These are phyloP conservation scores for Fusarium succisae DNA, from an alignment of 2,329 filamentous ascomycete genomes.

Conservation along the genomic window DNA sequence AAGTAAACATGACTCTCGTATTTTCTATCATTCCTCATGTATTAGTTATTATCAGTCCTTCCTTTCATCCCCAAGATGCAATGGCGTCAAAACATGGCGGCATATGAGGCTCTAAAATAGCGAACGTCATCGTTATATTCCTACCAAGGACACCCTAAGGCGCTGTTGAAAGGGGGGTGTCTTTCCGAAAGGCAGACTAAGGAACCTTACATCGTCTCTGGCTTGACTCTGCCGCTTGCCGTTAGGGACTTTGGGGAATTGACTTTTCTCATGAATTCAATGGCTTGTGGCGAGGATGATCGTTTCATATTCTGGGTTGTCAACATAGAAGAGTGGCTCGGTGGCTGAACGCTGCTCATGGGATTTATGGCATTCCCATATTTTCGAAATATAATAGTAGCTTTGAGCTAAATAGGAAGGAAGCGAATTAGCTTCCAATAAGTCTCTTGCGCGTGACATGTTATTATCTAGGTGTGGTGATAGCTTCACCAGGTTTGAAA, in stretches of 20 bases:
- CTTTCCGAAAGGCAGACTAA: background rate
- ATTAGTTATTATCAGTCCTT: background rate
- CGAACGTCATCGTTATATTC: conserved; percentile 16
- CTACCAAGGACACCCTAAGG: background rate
- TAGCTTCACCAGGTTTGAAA: background rate
- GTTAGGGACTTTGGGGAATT: conserved; percentile 1
- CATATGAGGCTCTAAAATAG: background rate
- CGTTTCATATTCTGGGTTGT: background rate
- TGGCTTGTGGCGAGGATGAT: background rate
- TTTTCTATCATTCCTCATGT: background rate
- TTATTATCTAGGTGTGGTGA: background rate
- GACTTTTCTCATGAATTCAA: conserved; percentile 10
- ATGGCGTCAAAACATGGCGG: background rate
- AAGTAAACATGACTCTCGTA: background rate
- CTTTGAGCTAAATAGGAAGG: background rate
- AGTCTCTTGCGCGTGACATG: background rate
- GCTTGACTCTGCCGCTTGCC: background rate
- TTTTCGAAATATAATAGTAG: no score
- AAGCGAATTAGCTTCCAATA: background rate
- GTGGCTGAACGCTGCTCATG: background rate
- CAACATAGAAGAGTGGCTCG: background rate
- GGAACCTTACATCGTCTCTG: background rate
- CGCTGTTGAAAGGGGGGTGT: background rate
- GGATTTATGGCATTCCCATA: background rate
- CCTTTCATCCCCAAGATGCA: background rate